Percentiles rank a stretch among this genome's conserved stretches.
Evolutionary conservation across 148 eudicot species (phyloP).

Genomic region (Chenopodium berlandieri): DNA sequence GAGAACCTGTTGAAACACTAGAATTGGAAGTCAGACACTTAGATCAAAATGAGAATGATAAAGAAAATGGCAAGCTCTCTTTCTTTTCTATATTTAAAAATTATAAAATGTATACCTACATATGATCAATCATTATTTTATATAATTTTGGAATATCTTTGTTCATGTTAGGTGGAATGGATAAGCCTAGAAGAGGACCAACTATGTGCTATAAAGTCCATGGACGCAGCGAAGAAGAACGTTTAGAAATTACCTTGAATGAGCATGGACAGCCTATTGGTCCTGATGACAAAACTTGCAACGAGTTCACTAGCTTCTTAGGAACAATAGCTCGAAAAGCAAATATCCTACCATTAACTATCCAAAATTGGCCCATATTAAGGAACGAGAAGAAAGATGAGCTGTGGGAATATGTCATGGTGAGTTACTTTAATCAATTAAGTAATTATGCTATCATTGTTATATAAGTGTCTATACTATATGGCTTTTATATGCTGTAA

Average conservation of each 20-base stretch:
- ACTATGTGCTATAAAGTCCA: constrained; percentile 12
- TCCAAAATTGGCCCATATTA: constrained; percentile 5
- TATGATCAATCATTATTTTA: background rate
- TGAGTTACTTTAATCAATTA: background rate
- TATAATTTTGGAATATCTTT: background rate
- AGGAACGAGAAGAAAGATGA: constrained; percentile 5
- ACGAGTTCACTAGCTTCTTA: too few species aligned
- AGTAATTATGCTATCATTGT: too few species aligned
- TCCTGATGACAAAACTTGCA: too few species aligned
- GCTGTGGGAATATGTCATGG: constrained; percentile 2
- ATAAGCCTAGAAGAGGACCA: background rate
- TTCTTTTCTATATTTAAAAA: background rate
- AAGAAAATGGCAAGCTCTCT: too few species aligned
- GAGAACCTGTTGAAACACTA: too few species aligned
- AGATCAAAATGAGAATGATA: too few species aligned
- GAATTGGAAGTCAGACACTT: background rate
- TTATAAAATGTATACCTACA: too few species aligned
- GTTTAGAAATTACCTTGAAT: too few species aligned
- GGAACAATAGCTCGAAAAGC: too few species aligned
- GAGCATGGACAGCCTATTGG: too few species aligned
- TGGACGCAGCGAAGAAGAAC: background rate
- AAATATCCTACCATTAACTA: background rate
- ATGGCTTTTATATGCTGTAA: too few species aligned
- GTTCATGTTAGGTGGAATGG: background rate
- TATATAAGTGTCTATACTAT: too few species aligned